Conservation (phyloP, 2,329 filamentous ascomycete genomes). For the Colletotrichum cereale region DNA sequence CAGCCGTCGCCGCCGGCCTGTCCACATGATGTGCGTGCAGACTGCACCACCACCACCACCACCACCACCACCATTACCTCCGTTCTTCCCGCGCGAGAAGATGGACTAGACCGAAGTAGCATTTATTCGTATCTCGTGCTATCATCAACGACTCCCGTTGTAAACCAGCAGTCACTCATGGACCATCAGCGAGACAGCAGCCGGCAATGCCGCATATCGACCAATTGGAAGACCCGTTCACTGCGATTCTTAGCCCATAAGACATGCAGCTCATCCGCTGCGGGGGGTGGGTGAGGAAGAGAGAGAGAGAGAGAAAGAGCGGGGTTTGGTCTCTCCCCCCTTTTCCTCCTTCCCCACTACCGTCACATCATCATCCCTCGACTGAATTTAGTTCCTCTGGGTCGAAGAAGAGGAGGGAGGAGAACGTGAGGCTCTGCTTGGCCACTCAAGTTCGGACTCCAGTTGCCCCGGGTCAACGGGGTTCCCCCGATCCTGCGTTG, state of each 20-base stretch:
- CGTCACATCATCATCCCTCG: background rate
- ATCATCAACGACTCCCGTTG: background rate
- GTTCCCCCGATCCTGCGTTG: background rate
- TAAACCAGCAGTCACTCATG: background rate
- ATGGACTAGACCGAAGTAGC: background rate
- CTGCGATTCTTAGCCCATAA: background rate
- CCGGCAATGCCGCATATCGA: background rate
- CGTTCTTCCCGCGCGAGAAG: background rate
- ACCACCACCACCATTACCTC: too few species aligned
- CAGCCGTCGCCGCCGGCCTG: constrained; percentile 10
- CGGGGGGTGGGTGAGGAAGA: background rate
- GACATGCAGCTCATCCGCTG: constrained; percentile 4
- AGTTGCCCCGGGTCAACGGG: constrained; percentile 1
- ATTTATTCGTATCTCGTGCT: background rate
- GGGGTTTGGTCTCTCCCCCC: constrained; percentile 16
- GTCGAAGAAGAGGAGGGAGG: background rate
- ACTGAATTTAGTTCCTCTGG: background rate
- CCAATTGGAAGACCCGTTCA: constrained; percentile 4
- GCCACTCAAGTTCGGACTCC: background rate
- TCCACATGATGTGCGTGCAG: constrained; percentile 1
- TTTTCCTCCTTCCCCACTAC: background rate
- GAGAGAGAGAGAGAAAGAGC: background rate
- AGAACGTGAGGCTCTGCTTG: constrained; percentile 8
- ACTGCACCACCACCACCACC: too few species aligned
- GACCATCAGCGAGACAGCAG: background rate